Base-by-base conservation (phyloP, 306 rosid genomes). In the Ormosia semicastrata region DNA sequence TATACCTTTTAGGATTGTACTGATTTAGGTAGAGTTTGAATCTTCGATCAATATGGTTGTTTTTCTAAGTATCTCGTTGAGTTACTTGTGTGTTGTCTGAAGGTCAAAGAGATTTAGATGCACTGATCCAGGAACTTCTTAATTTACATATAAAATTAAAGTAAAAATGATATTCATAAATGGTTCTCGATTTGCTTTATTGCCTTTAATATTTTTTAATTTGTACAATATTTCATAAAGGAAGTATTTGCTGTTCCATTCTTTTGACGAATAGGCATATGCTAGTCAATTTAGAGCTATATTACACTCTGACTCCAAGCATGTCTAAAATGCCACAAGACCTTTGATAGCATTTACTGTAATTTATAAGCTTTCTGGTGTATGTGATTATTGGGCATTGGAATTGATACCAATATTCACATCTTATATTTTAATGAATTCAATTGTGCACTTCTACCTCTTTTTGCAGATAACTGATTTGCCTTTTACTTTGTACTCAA, bases 401-500 rank as follows among this genome's bases (percentile, higher is more conserved):
- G n/a, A 36, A 53, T 59, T 64, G 13, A 33, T 60, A 43, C 82
- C 57, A 68, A 49, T 43, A 24, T 78, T 62, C 53, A 54, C 59
- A 32, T 56, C 56, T 39, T 7, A 62, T 29, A 71, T 80, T 76
- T 60, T 62, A 76, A 76, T 68, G 36, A 50, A 76, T 34, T 73
- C 79, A 62, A 68, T 66, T n/a, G 14, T 72, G 41, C 57, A 58
- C 80, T 78, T 84, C 78, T 86, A 71, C 76, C 30, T 82, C 52
- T 15, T 44, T 78, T 63, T 90, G 92, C 97, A 95, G 99, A 84
- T 89, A 80, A 95, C 98, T 7, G 99, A 89, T 86, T 86, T 95
- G 78, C 99, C 99, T 2, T 95, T 95, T 75, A 90, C 98, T 81
- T 89, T 95, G 71, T 95, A 90, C 92, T 93, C 98, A 40, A 95